Base-by-base conservation (phyloP, 805 yeast species). In the Myxozyma melibiosi region DNA sequence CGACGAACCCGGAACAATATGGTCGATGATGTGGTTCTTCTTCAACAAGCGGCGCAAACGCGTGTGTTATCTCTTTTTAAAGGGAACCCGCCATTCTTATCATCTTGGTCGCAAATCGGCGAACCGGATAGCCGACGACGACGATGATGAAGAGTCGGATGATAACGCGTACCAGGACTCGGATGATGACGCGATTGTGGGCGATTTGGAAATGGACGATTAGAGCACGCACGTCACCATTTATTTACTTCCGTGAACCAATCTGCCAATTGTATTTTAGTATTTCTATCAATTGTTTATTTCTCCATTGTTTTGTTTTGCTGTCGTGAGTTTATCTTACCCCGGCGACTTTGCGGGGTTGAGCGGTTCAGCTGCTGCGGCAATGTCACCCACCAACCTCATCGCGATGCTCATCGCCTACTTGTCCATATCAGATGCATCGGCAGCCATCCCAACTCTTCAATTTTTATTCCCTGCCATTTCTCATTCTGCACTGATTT, bases 41-140 rank as follows among this genome's bases (percentile, higher is more conserved):
- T 90, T 87, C 74, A 94, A 90, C 74, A 92, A 90, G 73, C 86
- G 88, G 68, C 82, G 87, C 74, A 92, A 92, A 74, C 81, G 98
- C 62, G 98, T 94, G 2, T 90, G 96, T 1, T 92, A 86, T 70
- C 70, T 94, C 16, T 88, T 88, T 65, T 74, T 94, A 61, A 84
- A 83, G 53, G 85, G 86, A 52, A 68, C 69, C 67, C 68, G 81
- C 60, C 68, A 74, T 27, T 68, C 73, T 37, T 66, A 75, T 39
- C 69, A 76, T 39, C 74, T 76, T 52, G 68, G 76, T 45, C 72
- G 78, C 45, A 67, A 66, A 47, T 61, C 41, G 7, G 40, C 39
- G 71, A 48, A 69, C 70, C 47, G 61, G 68, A n/a, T n/a, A n/a
- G n/a, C n/a, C n/a, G 25, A 71, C 69, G 39, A 68, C 73, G 46